Evolutionary conservation across 352 stramenopile species (phyloP).

Genomic region (Salisapilia sapeloensis): DNA sequence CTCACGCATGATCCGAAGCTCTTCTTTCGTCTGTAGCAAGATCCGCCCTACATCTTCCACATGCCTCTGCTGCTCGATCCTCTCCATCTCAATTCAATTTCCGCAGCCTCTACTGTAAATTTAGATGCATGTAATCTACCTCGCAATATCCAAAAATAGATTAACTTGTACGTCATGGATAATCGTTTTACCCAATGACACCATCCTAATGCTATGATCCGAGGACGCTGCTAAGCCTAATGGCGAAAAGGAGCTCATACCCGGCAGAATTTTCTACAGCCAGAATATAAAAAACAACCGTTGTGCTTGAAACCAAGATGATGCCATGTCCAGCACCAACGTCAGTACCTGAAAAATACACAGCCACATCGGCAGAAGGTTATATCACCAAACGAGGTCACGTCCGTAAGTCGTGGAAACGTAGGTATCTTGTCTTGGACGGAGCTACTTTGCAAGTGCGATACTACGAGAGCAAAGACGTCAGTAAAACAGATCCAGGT

Average conservation of each 20-base stretch:
- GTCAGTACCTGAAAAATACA: constrained; percentile 12
- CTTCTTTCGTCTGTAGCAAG: constrained; percentile 65
- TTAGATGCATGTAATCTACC: background rate
- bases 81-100: too few species aligned
- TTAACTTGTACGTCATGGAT: too few species aligned
- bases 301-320: background rate
- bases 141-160: too few species aligned
- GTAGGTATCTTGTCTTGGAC: constrained; percentile 62
- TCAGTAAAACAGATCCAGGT: constrained; percentile 10
- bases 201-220: too few species aligned
- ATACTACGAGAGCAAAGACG: constrained; percentile 65
- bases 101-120: background rate
- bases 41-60: constrained; percentile 70
- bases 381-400: constrained; percentile 78
- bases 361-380: constrained; percentile 61
- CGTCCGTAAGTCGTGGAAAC: constrained; percentile 71
- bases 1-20: constrained; percentile 55
- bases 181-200: too few species aligned
- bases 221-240: too few species aligned
- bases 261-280: too few species aligned
- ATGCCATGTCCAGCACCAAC: background rate
- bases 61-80: constrained; percentile 61
- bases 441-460: constrained; percentile 41
- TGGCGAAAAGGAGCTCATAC: too few species aligned
- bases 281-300: too few species aligned